Base-by-base conservation (phyloP, 441 rosid species). In the Jatropha podagrica region DNA sequence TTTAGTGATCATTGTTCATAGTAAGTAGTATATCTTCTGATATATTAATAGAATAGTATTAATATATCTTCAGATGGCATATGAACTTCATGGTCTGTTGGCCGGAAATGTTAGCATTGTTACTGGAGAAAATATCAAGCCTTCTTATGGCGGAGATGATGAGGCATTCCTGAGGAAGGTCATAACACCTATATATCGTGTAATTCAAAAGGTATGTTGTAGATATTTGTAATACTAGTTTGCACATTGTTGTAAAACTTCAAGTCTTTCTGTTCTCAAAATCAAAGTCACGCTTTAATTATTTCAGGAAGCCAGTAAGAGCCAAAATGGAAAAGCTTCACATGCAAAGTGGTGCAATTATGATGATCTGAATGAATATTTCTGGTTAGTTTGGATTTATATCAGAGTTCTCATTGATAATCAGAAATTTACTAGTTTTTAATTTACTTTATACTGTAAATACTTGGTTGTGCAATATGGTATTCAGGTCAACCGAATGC, bases 71-170 rank as follows among this genome's bases (percentile, higher is more conserved):
- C 90, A 96, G 99, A 96, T 94, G 99, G 99, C 99, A 74, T 91
- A 92, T 84, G 98, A 96, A 84, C 97, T 96, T 80, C 98, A 94
- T 77, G 97, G 98, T 78, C 89, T 92, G 74, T 79, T 96, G 89
- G 96, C 97, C 73, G 96, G 96, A 82, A 96, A 92, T 83, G 96
- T 92, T 74, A 94, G 98, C 85, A 96, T 92, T 64, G 98, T 92
- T 69, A 96, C 98, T 26, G 98, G 99, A 81, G 99, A 96, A 88
- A 94, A 91, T 83, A 96, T 94, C 69, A 91, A 92, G 79, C 98
- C 99, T 84, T 96, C 99, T 72, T 96, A 94, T 72, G 99, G 98
- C 69, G 98, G 98, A 65, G 98, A 92, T 80, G 98, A 96, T 44
- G 98, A 96, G 87, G 96, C 99, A 58, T 96, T 91, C 83, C 82